Percentiles rank a stretch among this genome's conserved stretches.
These are phyloP conservation scores for Arthroderma uncinatum DNA, from an alignment of 2,329 filamentous ascomycete species.

Conservation along the genomic window DNA sequence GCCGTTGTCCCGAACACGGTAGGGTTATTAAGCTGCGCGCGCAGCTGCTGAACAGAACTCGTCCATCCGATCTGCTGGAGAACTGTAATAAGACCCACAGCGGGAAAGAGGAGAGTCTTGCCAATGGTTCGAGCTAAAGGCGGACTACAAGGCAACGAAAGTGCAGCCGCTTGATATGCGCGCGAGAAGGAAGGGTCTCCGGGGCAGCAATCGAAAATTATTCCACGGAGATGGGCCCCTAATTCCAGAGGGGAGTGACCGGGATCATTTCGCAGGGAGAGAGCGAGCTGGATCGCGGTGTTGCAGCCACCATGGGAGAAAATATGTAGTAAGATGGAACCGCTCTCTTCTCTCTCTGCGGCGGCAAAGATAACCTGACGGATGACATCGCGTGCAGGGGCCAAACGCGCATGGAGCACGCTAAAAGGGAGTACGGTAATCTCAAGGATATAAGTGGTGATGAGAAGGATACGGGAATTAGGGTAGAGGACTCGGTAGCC, in stretches of 20 bases:
- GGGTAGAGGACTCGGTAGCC: constrained; percentile 18
- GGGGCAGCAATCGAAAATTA: neutral
- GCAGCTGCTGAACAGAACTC: neutral
- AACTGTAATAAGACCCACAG: neutral
- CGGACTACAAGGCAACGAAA: neutral
- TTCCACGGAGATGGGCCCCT: neutral
- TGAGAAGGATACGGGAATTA: constrained; percentile 16
- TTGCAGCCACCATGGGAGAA: constrained; percentile 20
- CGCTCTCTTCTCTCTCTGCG: neutral
- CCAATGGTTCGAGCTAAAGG: neutral
- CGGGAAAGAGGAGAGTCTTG: neutral
- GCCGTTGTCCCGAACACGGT: neutral
- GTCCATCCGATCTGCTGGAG: neutral
- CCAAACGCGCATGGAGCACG: neutral
- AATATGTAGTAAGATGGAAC: constrained; percentile 15
- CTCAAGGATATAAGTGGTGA: constrained; percentile 17
- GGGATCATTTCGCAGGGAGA: constrained; percentile 12
- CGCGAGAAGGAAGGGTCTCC: neutral
- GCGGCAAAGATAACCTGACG: neutral
- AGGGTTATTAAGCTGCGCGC: neutral
- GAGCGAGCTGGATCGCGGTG: constrained; percentile 16
- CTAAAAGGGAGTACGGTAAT: neutral
- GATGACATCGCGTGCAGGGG: neutral
- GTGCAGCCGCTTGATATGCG: neutral
- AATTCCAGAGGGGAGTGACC: neutral